Percentiles rank a stretch among this genome's conserved stretches.
Evolutionary conservation across 1,139 yeast species (phyloP).

Genomic region (Williopsis jadinii): DNA sequence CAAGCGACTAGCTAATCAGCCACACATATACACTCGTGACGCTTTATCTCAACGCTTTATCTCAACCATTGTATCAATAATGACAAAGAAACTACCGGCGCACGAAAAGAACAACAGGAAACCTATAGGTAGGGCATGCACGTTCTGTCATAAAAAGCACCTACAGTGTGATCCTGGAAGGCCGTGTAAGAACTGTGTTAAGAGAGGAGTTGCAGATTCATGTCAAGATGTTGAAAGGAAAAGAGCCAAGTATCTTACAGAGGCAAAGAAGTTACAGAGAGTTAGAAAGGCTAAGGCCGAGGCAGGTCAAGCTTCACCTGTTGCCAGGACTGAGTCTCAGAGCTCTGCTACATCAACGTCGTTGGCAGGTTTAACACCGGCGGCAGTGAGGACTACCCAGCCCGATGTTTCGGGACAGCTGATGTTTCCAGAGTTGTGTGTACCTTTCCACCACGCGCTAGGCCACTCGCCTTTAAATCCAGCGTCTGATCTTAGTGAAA

Average conservation of each 20-base stretch:
- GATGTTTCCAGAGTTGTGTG: not conserved
- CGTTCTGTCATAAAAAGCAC: conserved; percentile 65
- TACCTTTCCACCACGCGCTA: not conserved
- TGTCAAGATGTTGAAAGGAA: conserved; percentile 60
- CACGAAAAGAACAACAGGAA: conserved; percentile 47
- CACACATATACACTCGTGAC: too few species aligned
- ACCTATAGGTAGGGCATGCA: conserved; percentile 64
- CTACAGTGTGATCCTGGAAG: conserved; percentile 53
- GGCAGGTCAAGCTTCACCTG: not conserved
- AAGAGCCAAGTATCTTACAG: conserved; percentile 31
- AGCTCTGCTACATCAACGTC: not conserved
- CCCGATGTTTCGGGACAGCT: not conserved
- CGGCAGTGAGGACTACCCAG: not conserved
- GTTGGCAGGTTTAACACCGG: not conserved
- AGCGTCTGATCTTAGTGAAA: not conserved
- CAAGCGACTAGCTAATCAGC: too few species aligned
- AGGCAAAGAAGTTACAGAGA: conserved; percentile 4
- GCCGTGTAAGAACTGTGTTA: conserved; percentile 66
- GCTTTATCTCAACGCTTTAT: not conserved
- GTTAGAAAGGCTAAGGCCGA: not conserved
- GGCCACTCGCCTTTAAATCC: not conserved
- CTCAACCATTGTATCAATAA: conserved; percentile 17
- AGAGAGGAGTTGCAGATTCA: conserved; percentile 45
- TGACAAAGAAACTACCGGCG: conserved; percentile 55
- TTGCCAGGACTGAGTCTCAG: not conserved